phyloP scores from a whole-genome alignment of 768 basidiomycete species.

The Coprinopsis sp. region DNA sequence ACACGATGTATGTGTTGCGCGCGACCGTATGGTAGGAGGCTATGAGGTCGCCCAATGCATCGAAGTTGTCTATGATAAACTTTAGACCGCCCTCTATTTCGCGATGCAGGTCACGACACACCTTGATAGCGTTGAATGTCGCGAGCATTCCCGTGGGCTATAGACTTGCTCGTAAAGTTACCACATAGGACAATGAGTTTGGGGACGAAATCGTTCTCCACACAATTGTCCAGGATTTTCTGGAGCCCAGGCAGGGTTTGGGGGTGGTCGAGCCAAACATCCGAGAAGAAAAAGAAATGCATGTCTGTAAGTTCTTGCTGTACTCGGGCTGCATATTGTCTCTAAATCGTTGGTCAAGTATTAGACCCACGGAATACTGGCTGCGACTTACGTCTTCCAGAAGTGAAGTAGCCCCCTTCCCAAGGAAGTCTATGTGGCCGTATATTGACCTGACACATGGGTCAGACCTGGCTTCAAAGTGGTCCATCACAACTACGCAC shows the following conservation, averaged over 20 bases:
- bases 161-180: constrained; percentile 85
- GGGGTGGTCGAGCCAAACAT: constrained; percentile 92
- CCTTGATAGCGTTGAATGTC: constrained; percentile 87
- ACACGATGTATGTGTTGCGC: constrained; percentile 80
- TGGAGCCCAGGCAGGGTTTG: constrained; percentile 74
- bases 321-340: constrained; percentile 56
- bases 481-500: constrained; percentile 34
- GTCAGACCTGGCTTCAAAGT: constrained; percentile 11
- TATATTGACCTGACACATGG: constrained; percentile 87
- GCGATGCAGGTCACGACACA: constrained; percentile 20
- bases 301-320: constrained; percentile 69
- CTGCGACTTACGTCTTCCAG: constrained; percentile 74
- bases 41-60: constrained; percentile 80
- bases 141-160: constrained; percentile 70
- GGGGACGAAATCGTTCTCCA: constrained; percentile 83
- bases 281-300: constrained; percentile 90
- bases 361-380: neutral
- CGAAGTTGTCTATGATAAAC: constrained; percentile 67
- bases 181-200: constrained; percentile 90
- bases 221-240: constrained; percentile 85
- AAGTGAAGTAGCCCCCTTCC: constrained; percentile 87
- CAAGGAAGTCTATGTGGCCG: constrained; percentile 95
- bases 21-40: constrained; percentile 74
- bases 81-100: neutral
- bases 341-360: constrained; percentile 32